These are phyloP conservation scores for Pichia kluyveri DNA, from an alignment of 805 yeast genomes.

Conservation along the genomic window DNA sequence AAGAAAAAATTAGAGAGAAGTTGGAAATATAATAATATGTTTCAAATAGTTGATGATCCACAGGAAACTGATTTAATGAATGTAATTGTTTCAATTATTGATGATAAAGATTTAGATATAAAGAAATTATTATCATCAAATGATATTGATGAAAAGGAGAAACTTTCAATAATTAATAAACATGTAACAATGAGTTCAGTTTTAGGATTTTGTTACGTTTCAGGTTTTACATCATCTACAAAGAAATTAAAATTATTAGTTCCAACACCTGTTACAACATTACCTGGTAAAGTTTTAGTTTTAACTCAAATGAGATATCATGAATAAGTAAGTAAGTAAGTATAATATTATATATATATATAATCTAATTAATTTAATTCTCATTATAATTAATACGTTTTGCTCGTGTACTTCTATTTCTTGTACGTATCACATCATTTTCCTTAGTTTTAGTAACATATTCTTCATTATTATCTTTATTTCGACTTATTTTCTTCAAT, in stretches of 20 bases:
- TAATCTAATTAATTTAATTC: neutral
- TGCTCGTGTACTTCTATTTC: neutral
- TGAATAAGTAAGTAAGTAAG: slow-evolving; percentile 37
- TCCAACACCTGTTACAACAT: slow-evolving; percentile 74
- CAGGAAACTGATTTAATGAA: slow-evolving; percentile 51
- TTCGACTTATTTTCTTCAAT: neutral
- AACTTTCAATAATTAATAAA: slow-evolving; percentile 8
- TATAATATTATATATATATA: neutral
- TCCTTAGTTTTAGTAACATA: neutral
- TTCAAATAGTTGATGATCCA: slow-evolving; percentile 10
- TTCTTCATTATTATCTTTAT: neutral
- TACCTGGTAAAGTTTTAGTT: slow-evolving; percentile 68
- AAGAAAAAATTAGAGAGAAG: neutral
- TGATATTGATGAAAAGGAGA: slow-evolving; percentile 20
- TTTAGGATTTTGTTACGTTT: slow-evolving; percentile 68
- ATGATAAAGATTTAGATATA: slow-evolving; percentile 16
- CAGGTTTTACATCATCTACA: slow-evolving; percentile 55
- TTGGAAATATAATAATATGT: slow-evolving; percentile 6
- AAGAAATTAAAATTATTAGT: slow-evolving; percentile 60
- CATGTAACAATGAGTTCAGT: slow-evolving; percentile 27
- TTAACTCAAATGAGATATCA: slow-evolving; percentile 74
- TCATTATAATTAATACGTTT: slow-evolving; percentile 6
- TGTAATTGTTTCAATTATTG: slow-evolving; percentile 41
- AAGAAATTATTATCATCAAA: neutral
- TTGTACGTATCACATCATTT: neutral